phyloP scores from a whole-genome alignment of 345 rosid species.

The Gossypium australe region DNA sequence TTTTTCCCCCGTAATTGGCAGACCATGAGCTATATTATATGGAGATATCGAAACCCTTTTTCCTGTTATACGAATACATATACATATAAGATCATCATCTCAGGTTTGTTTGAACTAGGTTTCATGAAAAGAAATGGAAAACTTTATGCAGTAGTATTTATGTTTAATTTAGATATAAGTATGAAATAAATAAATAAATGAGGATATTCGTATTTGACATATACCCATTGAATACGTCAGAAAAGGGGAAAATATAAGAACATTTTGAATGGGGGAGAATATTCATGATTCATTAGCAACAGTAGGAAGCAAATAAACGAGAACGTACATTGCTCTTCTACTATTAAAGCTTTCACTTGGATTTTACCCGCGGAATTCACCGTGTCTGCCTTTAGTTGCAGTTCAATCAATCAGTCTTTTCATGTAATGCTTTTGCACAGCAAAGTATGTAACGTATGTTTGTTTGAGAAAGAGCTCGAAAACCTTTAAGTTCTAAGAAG shows the following conservation, averaged over 20 bases:
- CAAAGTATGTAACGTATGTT: not conserved
- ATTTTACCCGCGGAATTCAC: conserved; percentile 1
- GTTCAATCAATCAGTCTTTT: not conserved
- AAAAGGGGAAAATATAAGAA: not conserved
- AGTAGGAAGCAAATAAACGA: conserved; percentile 4
- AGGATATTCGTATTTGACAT: not conserved
- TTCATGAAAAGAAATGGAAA: too few relatives aligned
- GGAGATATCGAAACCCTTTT: not conserved
- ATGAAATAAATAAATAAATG: not conserved
- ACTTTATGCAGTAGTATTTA: too few relatives aligned
- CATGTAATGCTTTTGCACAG: not conserved
- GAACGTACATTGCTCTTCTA: not conserved
- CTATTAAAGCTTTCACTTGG: not conserved
- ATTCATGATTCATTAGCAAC: not conserved
- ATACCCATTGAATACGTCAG: not conserved
- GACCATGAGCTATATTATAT: not conserved
- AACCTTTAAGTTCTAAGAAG: too few relatives aligned
- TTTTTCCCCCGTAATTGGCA: not conserved
- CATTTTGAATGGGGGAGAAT: conserved; percentile 1
- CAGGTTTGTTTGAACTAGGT: too few relatives aligned
- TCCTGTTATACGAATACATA: not conserved
- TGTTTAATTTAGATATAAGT: too few relatives aligned
- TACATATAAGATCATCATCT: too few relatives aligned
- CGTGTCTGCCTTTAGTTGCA: not conserved
- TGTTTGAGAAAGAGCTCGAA: too few relatives aligned